A percentile compares a stretch with the other conserved stretches of the same genome.
Conservation (phyloP, 1,284 basidiomycete genomes). For the Pseudozyma sp. region DNA sequence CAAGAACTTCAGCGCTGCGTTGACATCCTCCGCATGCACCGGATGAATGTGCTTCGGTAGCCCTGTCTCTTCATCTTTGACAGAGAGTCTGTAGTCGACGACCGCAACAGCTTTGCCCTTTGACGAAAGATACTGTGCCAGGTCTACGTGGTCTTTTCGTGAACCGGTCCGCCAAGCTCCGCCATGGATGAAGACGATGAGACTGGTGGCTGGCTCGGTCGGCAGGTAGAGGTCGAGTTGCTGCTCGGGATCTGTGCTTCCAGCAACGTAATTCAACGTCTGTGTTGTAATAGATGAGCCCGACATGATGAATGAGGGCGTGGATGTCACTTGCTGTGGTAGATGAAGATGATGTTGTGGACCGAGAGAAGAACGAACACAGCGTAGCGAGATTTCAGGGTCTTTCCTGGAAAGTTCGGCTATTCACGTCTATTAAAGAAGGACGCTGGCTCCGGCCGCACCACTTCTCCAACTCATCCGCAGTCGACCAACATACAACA, state of each 20-base stretch:
- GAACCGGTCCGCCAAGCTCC: slow-evolving; percentile 53
- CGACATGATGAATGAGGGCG: slow-evolving; percentile 3
- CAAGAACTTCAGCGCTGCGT: slow-evolving; percentile 36
- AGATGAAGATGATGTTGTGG: background rate
- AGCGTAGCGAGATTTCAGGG: background rate
- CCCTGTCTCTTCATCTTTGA: slow-evolving; percentile 21
- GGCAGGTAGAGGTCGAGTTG: slow-evolving; percentile 46
- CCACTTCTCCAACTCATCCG: no score
- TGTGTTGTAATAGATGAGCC: background rate
- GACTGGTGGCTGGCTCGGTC: background rate
- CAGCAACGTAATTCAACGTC: slow-evolving; percentile 25
- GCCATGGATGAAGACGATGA: slow-evolving; percentile 43
- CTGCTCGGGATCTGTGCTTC: slow-evolving; percentile 32
- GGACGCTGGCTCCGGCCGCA: background rate
- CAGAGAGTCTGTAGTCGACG: slow-evolving; percentile 45
- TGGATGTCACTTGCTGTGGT: background rate
- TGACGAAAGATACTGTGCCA: slow-evolving; percentile 23
- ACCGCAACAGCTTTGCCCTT: slow-evolving; percentile 39
- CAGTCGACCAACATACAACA: no score
- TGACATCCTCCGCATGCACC: slow-evolving; percentile 32
- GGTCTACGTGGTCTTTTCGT: slow-evolving; percentile 31
- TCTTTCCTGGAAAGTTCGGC: slow-evolving; percentile 15
- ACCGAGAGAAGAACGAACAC: background rate
- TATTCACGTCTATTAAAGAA: slow-evolving; percentile 32
- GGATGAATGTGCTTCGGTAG: slow-evolving; percentile 28